Evolutionary conservation across 805 yeast species (phyloP), one percentile per base, ranked within the genome.

Genomic region (Saccharomycopsis vini): DNA sequence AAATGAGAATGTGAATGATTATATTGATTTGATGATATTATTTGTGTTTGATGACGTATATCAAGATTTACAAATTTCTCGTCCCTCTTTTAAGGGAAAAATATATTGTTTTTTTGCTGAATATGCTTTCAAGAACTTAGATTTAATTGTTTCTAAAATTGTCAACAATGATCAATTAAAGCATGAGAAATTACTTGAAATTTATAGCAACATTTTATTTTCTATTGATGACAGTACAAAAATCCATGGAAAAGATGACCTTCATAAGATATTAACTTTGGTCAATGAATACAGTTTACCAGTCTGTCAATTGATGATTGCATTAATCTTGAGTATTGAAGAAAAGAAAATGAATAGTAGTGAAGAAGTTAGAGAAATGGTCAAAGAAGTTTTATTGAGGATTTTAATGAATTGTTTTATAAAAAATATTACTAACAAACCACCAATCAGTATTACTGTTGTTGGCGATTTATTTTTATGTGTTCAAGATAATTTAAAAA

Each of bases 261-360:
- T 59, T 9, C 42, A 39, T 23, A 47, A 49, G 6, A 43, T 62
- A 3, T 46, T 67, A 1, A 44, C 50, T 10, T 49, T 51, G 3
- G 44, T 68, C 18, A 56, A 64, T 42, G 66, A 65, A 39, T 68
- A 67, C 51, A 69, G 67, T 45, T 52, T 72, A 19, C 68, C 71
- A 1, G 49, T 71, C 2, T 56, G 64, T 29, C 76, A 72, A 46
- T 51, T 68, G 33, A 43, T 68, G 2, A 56, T 71, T 42, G 62
- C 63, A 30, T 45, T 58, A 7, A 45, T 58, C 1, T 43, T 69
- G 31, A 36, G 16, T 26, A 35, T 28, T 6, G 47, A 40, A 19
- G 18, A 16, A 9, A 26, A 43, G 24, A 37, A 18, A n/a, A 5
- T 44, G 18, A 16, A 24, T 16, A 29, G 30, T 18, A 48, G 50